Evolutionary conservation across 2,329 filamentous ascomycete genomes (phyloP), one percentile per base, ranked within the genome.

Genomic region (Aspergillus fumigatus): DNA sequence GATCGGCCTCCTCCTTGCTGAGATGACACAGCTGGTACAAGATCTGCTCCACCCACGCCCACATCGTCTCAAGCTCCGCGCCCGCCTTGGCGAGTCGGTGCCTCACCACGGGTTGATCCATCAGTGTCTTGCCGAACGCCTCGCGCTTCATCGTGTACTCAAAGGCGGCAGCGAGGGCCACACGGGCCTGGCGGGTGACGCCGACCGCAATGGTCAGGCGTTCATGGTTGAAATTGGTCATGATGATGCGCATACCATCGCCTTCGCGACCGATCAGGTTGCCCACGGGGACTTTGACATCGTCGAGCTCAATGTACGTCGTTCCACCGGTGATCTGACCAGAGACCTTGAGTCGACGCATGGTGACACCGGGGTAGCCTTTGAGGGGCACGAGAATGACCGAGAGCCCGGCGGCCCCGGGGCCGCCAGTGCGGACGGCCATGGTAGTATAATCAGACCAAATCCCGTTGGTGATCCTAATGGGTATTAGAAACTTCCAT

Each of bases 141-240:
- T 88, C 85, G 19, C 86, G 79, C 71, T 86, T 86, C 60, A 88
- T 70, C 25, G 81, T 81, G 65, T 88, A 88, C 52, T 81, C 81
- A 61, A 87, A 83, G 0, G 86, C 85, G 0, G 82, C 69, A 14
- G 77, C 73, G 1, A 88, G 75, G 1, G 84, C 85, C 2, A 88
- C 84, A 8, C 82, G 79, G 0, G 86, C 80, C 65, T 85, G 79
- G 2, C 88, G 78, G 1, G 86, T 88, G 1, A 82, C 81, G 0
- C 82, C 81, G 14, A 90, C 82, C 0, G 84, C 79, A 60, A 91
- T 88, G 17, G 80, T 80, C 10, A 91, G 77, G 0, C 88, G 82
- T 71, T 92, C 88, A 70, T 91, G 88, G 75, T 91, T 91, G 81
- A 91, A 91, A 74, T 91, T 89, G 53, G 84, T 87, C 86, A 89